phyloP scores from a whole-genome alignment of 2,329 filamentous ascomycete species.

The Aspergillus fructus region DNA sequence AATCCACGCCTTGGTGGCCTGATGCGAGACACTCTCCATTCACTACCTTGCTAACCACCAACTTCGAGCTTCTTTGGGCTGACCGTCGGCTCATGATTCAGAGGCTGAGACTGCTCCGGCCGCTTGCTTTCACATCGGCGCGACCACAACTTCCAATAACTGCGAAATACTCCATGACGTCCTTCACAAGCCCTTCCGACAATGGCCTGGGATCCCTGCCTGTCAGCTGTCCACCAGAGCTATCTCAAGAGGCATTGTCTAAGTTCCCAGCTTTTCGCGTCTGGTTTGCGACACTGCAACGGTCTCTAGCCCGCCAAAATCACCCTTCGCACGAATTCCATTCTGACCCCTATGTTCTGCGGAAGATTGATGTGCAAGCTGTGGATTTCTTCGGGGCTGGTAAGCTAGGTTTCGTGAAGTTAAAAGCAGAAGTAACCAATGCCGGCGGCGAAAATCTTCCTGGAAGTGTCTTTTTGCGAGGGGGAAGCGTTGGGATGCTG shows the following conservation, averaged over 20 bases:
- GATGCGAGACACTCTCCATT: background rate
- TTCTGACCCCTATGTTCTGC: constrained; percentile 50
- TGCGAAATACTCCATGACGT: constrained; percentile 36
- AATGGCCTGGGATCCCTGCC: constrained; percentile 34
- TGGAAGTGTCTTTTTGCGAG: constrained; percentile 58
- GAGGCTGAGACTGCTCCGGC: background rate
- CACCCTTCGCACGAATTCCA: constrained; percentile 52
- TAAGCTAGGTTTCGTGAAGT: constrained; percentile 57
- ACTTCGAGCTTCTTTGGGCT: background rate
- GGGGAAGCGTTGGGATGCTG: constrained; percentile 59
- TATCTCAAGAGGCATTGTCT: constrained; percentile 47
- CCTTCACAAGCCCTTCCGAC: constrained; percentile 39
- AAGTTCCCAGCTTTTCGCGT: constrained; percentile 55
- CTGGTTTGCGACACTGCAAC: constrained; percentile 53
- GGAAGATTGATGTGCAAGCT: constrained; percentile 54
- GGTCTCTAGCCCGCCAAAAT: constrained; percentile 50
- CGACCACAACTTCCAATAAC: constrained; percentile 7
- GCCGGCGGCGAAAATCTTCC: constrained; percentile 52
- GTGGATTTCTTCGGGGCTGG: constrained; percentile 53
- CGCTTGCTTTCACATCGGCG: constrained; percentile 1
- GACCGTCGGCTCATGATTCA: constrained; percentile 13
- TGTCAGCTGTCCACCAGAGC: constrained; percentile 44
- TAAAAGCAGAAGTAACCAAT: constrained; percentile 56
- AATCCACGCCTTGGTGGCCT: background rate
- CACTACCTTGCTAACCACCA: background rate